Evolutionary conservation across 2,329 filamentous ascomycete species (phyloP), one percentile per base, ranked within the genome.

Genomic region (Incumbomyces delicatus): DNA sequence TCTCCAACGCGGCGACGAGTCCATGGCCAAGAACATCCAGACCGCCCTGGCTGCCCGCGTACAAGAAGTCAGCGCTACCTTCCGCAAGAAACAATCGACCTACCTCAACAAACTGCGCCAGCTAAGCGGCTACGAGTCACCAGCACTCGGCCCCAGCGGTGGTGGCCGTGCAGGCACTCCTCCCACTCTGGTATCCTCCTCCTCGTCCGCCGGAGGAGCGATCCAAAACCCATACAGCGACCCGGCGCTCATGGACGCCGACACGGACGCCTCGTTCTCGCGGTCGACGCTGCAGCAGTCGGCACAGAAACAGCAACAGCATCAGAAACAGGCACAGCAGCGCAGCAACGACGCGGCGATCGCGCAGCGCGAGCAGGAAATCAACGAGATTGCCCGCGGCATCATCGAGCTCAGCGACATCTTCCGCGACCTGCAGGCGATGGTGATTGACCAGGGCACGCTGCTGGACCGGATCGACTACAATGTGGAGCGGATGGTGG

Each of bases 401-500:
- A 96, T 98, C 65, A 96, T 98, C 60, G 90, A 96, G 62, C 73
- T 98, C 6, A 87, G 90, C 3, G 92, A 95, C 63, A 87, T 98
- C 42, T 98, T 98, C 71, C 87, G 94, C 52, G 92, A 98, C 60
- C 72, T 98, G 27, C 92, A 98, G 66, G 83, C 76, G 40, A 96
- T 98, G 89, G 87, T 94, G 57, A 89, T 94, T 55, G 85, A 92
- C 61, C 85, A 92, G 64, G 87, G 87, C 44, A 92, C 87, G 12
- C 85, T 94, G 77, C 75, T 95, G 17, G 89, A 94, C 65, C 83
- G 92, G 60, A 94, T 94, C 58, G 94, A 98, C 66, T 98, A 95
- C 69, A 98, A 98, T 59, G 88, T 98, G 44, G 92, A 98, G 68
- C 78, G 83, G 51, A 95, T 96, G 85, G 80, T 81, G n/a, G 82